phyloP scores from a whole-genome alignment of 352 stramenopile species.

The Nothophytophthora sp. region DNA sequence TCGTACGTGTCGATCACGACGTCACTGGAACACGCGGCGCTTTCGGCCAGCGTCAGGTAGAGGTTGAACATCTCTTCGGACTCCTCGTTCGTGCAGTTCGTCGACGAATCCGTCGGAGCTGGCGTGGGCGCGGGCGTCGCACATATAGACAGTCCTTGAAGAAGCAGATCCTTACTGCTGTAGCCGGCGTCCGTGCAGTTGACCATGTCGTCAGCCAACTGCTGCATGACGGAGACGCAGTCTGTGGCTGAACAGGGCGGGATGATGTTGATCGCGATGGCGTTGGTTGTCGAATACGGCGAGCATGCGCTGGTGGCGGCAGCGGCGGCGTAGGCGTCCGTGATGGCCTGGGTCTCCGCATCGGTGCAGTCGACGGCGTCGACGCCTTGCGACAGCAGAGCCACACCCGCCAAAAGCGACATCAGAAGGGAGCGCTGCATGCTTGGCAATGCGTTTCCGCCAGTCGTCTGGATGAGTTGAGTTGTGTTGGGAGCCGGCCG shows the following conservation, averaged over 20 bases:
- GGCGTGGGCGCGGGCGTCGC: slow-evolving; percentile 14
- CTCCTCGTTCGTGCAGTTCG: slow-evolving; percentile 16
- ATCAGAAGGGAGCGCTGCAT: neutral
- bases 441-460: too few species aligned
- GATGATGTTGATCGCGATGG: slow-evolving; percentile 16
- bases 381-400: neutral
- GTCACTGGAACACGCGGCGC: slow-evolving; percentile 1
- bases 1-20: slow-evolving; percentile 33
- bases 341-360: slow-evolving; percentile 7
- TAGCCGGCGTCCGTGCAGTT: slow-evolving; percentile 13
- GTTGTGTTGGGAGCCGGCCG: neutral
- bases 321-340: slow-evolving; percentile 6
- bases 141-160: slow-evolving; percentile 15
- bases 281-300: slow-evolving; percentile 9
- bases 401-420: neutral
- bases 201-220: slow-evolving; percentile 14
- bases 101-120: slow-evolving; percentile 13
- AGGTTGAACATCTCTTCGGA: slow-evolving; percentile 11
- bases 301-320: slow-evolving; percentile 13
- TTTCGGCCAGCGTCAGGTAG: slow-evolving; percentile 11
- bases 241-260: slow-evolving; percentile 19
- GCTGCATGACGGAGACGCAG: slow-evolving; percentile 11
- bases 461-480: slow-evolving; percentile 1
- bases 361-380: slow-evolving; percentile 14
- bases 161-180: slow-evolving; percentile 9